These are phyloP conservation scores for Dimargaris xerosporica DNA, from an alignment of 192 early-diverging fungal genomes.

Conservation along the genomic window DNA sequence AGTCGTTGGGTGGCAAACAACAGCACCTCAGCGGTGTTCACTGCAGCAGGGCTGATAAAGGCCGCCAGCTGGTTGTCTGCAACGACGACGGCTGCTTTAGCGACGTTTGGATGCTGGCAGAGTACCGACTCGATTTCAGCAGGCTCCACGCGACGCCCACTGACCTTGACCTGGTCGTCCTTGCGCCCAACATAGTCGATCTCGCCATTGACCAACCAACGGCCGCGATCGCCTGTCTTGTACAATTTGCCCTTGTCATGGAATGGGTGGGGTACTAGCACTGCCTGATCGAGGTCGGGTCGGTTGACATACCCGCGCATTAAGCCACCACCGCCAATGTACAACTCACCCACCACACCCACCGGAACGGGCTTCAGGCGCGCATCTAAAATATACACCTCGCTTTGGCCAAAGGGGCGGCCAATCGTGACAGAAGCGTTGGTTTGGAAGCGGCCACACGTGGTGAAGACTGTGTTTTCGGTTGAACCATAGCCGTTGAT, in stretches of 20 bases:
- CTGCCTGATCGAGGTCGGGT: neutral
- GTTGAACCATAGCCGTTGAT: constrained; percentile 5
- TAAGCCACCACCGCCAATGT: constrained; percentile 14
- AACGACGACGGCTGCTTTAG: constrained; percentile 16
- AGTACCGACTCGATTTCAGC: constrained; percentile 7
- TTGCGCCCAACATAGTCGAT: neutral
- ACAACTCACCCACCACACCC: constrained; percentile 22
- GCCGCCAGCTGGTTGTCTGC: constrained; percentile 15
- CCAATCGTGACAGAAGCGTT: neutral
- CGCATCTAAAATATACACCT: constrained; percentile 13
- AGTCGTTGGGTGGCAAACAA: neutral
- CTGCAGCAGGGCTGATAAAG: constrained; percentile 15
- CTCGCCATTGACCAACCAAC: constrained; percentile 1
- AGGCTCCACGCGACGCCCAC: constrained; percentile 4
- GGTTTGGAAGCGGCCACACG: neutral
- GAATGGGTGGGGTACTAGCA: constrained; percentile 1
- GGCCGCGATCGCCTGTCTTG: neutral
- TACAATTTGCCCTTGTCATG: neutral
- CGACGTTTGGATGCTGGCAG: constrained; percentile 13
- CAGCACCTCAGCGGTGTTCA: neutral
- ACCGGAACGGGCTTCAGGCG: constrained; percentile 15
- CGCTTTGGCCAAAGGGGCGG: neutral
- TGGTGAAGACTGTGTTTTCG: neutral
- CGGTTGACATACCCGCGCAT: neutral
- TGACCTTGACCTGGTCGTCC: constrained; percentile 6